Conservation (phyloP, 352 stramenopile species). For the Pythium diclinum region DNA sequence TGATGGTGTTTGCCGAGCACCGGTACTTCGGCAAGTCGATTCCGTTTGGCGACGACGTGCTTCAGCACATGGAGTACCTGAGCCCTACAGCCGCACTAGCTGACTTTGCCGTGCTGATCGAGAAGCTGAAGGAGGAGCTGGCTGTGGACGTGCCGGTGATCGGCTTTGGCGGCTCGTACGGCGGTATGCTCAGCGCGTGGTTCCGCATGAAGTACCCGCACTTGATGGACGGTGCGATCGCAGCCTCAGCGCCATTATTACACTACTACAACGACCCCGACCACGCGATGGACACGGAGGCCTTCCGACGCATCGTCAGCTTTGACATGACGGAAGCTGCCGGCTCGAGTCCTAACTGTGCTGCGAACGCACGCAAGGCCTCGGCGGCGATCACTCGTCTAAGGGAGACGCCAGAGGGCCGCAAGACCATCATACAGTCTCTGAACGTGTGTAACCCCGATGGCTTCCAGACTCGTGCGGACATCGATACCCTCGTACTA, state of each 20-base stretch:
- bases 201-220: slow-evolving; percentile 75
- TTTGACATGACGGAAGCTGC: slow-evolving; percentile 42
- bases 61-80: slow-evolving; percentile 64
- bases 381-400: no score
- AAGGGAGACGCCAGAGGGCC: no score
- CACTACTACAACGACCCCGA: slow-evolving; percentile 46
- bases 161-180: slow-evolving; percentile 73
- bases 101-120: slow-evolving; percentile 62
- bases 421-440: slow-evolving; percentile 23
- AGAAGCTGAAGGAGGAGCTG: slow-evolving; percentile 39
- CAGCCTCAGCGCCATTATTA: slow-evolving; percentile 59
- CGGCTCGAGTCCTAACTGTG: slow-evolving; percentile 42
- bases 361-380: no score
- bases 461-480: slow-evolving; percentile 22
- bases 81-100: slow-evolving; percentile 79
- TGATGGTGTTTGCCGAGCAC: slow-evolving; percentile 76
- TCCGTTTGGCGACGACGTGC: slow-evolving; percentile 44
- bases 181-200: slow-evolving; percentile 69
- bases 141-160: slow-evolving; percentile 48
- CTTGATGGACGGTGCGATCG: slow-evolving; percentile 61
- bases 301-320: slow-evolving; percentile 26
- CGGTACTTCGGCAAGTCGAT: slow-evolving; percentile 74
- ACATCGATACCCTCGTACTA: slow-evolving; percentile 34
- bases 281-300: slow-evolving; percentile 37
- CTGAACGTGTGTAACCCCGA: slow-evolving; percentile 33